These are phyloP conservation scores for Phytophthora pini DNA, from an alignment of 352 stramenopile species.

Conservation along the genomic window DNA sequence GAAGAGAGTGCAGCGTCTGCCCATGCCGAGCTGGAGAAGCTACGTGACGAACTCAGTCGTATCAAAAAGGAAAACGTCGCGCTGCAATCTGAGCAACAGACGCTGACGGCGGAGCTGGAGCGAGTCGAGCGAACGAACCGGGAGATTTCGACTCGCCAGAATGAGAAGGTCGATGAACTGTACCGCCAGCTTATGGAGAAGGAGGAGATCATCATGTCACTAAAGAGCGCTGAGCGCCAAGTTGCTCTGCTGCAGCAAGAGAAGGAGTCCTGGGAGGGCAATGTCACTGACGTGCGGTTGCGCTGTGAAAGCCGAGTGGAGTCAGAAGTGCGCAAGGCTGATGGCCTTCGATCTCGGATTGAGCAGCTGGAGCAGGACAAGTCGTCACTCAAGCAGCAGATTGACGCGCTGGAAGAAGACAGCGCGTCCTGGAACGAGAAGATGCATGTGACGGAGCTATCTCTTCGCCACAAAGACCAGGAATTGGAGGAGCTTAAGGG, in stretches of 20 bases:
- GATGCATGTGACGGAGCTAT: slow-evolving; percentile 22
- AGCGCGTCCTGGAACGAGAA: slow-evolving; percentile 32
- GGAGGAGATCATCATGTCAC: slow-evolving; percentile 45
- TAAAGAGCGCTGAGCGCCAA: slow-evolving; percentile 49
- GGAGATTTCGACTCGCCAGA: slow-evolving; percentile 37
- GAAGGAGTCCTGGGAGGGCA: slow-evolving; percentile 47
- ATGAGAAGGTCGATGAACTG: slow-evolving; percentile 63
- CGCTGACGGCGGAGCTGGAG: slow-evolving; percentile 46
- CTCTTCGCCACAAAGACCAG: slow-evolving; percentile 38
- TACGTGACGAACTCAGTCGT: slow-evolving; percentile 49
- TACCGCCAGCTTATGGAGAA: slow-evolving; percentile 59
- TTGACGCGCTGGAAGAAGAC: slow-evolving; percentile 40
- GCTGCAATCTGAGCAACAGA: slow-evolving; percentile 40
- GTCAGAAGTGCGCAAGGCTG: slow-evolving; percentile 48
- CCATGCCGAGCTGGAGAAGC: slow-evolving; percentile 47
- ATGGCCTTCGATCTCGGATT: slow-evolving; percentile 44
- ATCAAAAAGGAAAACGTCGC: slow-evolving; percentile 46
- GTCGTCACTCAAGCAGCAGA: slow-evolving; percentile 27
- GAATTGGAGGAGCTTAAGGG: slow-evolving; percentile 26
- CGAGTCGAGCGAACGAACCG: slow-evolving; percentile 27
- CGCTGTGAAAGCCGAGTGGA: slow-evolving; percentile 45
- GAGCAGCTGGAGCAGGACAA: slow-evolving; percentile 48
- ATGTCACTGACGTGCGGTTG: slow-evolving; percentile 46
- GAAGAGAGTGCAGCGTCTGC: slow-evolving; percentile 59
- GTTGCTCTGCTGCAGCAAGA: slow-evolving; percentile 48